These are phyloP conservation scores for Lentinula lateritia DNA, from an alignment of 768 basidiomycete genomes.

Conservation along the genomic window DNA sequence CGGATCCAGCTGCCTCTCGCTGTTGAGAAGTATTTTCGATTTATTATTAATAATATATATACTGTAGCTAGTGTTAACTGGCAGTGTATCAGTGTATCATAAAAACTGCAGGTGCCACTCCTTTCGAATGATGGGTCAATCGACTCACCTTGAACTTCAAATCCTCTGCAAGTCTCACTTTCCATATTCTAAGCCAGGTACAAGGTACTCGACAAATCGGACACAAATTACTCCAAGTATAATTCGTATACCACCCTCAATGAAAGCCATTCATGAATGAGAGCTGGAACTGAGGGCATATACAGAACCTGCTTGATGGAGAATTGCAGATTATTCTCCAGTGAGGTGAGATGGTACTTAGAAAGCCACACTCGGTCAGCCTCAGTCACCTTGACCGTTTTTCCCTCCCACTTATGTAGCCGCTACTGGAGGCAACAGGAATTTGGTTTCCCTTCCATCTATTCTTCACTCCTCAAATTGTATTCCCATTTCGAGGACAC, in stretches of 20 bases:
- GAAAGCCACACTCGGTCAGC: neutral
- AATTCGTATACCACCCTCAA: too few relatives aligned
- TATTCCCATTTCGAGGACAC: too few relatives aligned
- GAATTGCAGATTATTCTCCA: too few relatives aligned
- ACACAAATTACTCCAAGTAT: neutral
- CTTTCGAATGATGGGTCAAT: neutral
- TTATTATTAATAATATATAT: neutral
- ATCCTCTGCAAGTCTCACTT: neutral
- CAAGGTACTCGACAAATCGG: neutral
- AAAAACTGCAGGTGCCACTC: neutral
- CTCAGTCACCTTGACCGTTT: neutral
- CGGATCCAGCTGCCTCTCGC: neutral
- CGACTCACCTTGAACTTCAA: neutral
- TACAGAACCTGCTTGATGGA: neutral
- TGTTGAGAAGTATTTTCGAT: neutral
- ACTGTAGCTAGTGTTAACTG: neutral
- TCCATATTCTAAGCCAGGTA: too few relatives aligned
- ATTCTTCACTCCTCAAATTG: too few relatives aligned
- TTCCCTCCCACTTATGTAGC: neutral
- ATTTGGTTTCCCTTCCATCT: too few relatives aligned
- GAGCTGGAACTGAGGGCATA: neutral
- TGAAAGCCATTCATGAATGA: neutral
- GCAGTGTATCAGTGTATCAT: neutral
- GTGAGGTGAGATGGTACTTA: neutral
- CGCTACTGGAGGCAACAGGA: too few relatives aligned